Conservation (phyloP, 179 eudicot species). For the Amaranthus tricolor region DNA sequence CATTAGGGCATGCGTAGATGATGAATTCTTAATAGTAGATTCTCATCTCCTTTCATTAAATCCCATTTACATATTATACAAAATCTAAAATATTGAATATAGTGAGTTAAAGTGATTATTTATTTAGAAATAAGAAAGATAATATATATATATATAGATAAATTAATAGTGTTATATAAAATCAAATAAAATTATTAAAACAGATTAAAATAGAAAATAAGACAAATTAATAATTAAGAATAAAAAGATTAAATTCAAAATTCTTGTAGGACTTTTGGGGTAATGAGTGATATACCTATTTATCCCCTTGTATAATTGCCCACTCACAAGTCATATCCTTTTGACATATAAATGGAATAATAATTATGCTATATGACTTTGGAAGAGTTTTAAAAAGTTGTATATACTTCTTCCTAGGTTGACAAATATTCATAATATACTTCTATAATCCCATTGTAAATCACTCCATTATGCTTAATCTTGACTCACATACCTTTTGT, state of each 20-base stretch:
- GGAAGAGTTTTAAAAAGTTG: neutral
- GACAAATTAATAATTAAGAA: no score
- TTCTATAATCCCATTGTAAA: neutral
- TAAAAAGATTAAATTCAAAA: neutral
- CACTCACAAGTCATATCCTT: constrained; percentile 20
- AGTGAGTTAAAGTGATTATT: no score
- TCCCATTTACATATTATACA: no score
- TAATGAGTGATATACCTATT: neutral
- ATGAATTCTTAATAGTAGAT: constrained; percentile 16
- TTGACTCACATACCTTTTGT: no score
- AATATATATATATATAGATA: no score
- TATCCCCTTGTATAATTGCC: constrained; percentile 15
- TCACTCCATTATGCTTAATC: no score
- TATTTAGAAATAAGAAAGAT: no score
- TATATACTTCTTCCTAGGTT: neutral
- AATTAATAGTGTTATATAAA: no score
- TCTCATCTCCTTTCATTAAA: constrained; percentile 15
- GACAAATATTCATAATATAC: neutral
- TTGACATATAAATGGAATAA: constrained; percentile 12
- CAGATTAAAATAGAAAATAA: no score
- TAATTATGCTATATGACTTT: constrained; percentile 15
- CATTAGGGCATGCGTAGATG: constrained; percentile 21
- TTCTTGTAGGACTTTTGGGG: constrained; percentile 14
- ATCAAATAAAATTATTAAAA: no score
- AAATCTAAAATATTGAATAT: no score